Base-by-base conservation (phyloP, 2,329 filamentous ascomycete species). In the Pseudogymnoascus sp. region DNA sequence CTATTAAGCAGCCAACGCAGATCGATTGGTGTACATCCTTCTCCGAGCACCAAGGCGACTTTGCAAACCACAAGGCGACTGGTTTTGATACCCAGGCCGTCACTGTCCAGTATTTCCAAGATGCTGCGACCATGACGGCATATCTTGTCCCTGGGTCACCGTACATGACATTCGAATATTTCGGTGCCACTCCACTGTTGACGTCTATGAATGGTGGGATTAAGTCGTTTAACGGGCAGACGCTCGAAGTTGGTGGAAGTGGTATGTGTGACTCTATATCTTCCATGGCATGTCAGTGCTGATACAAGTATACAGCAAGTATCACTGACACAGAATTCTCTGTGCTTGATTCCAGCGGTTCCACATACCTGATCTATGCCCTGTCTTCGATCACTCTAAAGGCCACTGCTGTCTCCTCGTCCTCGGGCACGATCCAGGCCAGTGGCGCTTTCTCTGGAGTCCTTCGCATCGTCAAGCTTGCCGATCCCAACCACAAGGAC, bases 1-100 rank as follows among this genome's bases (percentile, higher is more conserved):
- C 69, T 21, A 68, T 70, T 63, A 68, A 70, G 63, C 68, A 70
- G 61, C 66, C 67, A 13, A 66, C 65, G 13, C 69, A 70, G 25
- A 66, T 57, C 19, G 68, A 70, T 60, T 70, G 69, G 69, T 65
- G 64, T 14, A 68, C 68, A 8, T 68, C 66, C 16, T 70, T 70
- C n/a, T 34, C 63, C 7, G 69, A 70, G 68, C 68, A 70, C 64
- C 39, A 48, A 11, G 69, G 69, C 13, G 57, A 61, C 41, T 70
- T 70, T 64, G 67, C 62, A 19, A 69, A 69, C 64, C 69, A 70
- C 65, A 70, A 69, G 67, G 68, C 69, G 1, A 69, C 67, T 31
- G 65, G 61, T 6, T 70, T 69, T 25, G 69, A 70, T 45, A 69
- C 68, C 19, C 68, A 69, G 51, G 63, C 61, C 14, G 67, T 70